Base-by-base conservation (phyloP, 2,329 filamentous ascomycete genomes). In the Sclerotiophoma versabilis region DNA sequence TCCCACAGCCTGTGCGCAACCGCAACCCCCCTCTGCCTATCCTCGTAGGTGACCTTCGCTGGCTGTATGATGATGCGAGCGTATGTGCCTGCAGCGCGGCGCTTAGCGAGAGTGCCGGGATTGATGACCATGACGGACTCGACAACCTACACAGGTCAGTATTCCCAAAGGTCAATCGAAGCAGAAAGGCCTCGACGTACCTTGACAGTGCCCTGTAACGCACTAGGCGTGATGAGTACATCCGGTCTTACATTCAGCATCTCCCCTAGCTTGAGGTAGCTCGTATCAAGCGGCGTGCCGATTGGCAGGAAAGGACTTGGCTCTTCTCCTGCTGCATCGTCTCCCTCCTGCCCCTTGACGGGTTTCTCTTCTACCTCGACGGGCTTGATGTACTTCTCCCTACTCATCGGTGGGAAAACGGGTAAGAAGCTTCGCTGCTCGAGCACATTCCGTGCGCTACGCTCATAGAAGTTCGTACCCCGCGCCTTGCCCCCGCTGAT, bases 391-490 rank as follows among this genome's bases (percentile, higher is more conserved):
- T 96, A 76, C 58, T 82, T 85, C 52, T 85, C 81, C 42, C 92
- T 83, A 44, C 89, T 86, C 11, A 87, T 83, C 0, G 93, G 87
- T 5, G 95, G 95, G 69, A 93, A 97, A 0, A 98, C 77, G 0
- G 95, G 95, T 67, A 92, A 92, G 75, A 93, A 98, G 70, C 95
- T 92, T 6, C 93, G 82, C 77, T 98, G 95, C 75, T 96, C 90
- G 52, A 99, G 85, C 15, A 99, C 75, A 63, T 95, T 88, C 17
- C 87, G 83, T 5, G 89, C 86, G 39, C 93, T 76, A n/a, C 93
- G 80, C 14, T 87, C 85, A 66, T 93, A 80, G 22, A 90, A 66
- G 62, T 90, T 86, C 0, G 81, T 73, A 47, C 87, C 83, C 8
- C 74, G 73, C 0, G 83, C 81, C 42, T 80, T 81, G 1, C 83